These are phyloP conservation scores for Phytophthora pseudosyringae DNA, from an alignment of 352 stramenopile genomes.

Conservation along the genomic window DNA sequence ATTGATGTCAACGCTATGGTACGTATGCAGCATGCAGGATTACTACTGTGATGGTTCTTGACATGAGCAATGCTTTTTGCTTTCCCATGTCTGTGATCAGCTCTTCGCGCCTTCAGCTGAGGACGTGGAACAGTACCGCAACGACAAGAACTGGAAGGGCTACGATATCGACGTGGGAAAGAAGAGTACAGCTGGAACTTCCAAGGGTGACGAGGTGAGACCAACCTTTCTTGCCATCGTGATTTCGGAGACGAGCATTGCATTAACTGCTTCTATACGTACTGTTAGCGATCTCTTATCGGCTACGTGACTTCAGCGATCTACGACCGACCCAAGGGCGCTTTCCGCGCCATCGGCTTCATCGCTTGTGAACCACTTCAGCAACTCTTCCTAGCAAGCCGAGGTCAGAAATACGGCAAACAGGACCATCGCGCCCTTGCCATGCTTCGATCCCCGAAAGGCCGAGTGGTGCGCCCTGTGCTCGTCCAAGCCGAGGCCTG, in stretches of 20 bases:
- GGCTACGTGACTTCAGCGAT: slow-evolving; percentile 78
- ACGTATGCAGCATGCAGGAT: slow-evolving; percentile 13
- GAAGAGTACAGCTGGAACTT: slow-evolving; percentile 17
- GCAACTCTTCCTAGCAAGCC: slow-evolving; percentile 51
- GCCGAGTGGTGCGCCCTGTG: slow-evolving; percentile 63
- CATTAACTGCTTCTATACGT: slow-evolving; percentile 10
- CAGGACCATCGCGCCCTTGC: slow-evolving; percentile 40
- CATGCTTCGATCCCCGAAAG: slow-evolving; percentile 54
- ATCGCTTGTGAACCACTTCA: slow-evolving; percentile 71
- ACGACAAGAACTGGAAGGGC: slow-evolving; percentile 48
- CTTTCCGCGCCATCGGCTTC: slow-evolving; percentile 69
- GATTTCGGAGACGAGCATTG: neutral
- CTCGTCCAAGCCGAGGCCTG: slow-evolving; percentile 36
- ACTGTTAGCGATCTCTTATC: slow-evolving; percentile 46
- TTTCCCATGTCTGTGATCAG: slow-evolving; percentile 27
- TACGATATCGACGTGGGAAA: slow-evolving; percentile 27
- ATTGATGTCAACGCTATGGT: slow-evolving; percentile 74
- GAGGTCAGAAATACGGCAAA: slow-evolving; percentile 7
- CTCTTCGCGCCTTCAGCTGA: slow-evolving; percentile 41
- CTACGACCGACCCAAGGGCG: slow-evolving; percentile 78
- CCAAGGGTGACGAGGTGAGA: slow-evolving; percentile 29
- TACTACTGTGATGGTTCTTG: neutral
- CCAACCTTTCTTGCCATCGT: neutral
- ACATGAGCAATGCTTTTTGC: neutral
- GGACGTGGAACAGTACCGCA: slow-evolving; percentile 32